Evolutionary conservation across 2,329 filamentous ascomycete species (phyloP), one percentile per base, ranked within the genome.

Genomic region (Alternaria sp.): DNA sequence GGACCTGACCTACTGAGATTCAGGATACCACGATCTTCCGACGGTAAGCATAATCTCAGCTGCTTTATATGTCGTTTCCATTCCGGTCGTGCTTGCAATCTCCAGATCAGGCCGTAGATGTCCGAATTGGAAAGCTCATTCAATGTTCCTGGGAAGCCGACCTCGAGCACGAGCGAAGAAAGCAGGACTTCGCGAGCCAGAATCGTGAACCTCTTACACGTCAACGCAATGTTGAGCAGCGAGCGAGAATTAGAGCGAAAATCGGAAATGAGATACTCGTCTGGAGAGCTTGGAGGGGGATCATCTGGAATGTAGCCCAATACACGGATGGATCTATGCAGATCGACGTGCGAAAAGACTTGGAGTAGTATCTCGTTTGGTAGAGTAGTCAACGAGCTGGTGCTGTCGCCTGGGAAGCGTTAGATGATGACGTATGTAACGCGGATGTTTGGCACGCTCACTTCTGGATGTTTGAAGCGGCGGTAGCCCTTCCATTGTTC

Each of bases 231-330:
- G 49, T 50, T 59, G n/a, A 26, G 46, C 2, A 67, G 55, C 25
- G 59, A 43, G 21, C 43, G 28, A 23, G 51, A 64, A 25, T 36
- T 21, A 15, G 30, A 10, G 9, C 58, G 47, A 32, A 63, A 67
- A 36, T 67, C 63, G 15, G 25, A 15, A 19, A 68, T 49, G 12
- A 70, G 55, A 25, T 53, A 56, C 1, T 54, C 10, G 43, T 66
- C 61, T 40, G 60, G 54, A 6, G 36, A 36, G 12, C 23, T 58
- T 15, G 61, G 59, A 15, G 54, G 57, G 11, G 66, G 63, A 6
- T 66, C 57, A 36, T 70, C 66, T 9, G 66, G 63, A 21, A 63
- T 60, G 7, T 65, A 67, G 36, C 66, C 68, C 13, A 69, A 23
- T 6, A 69, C 58, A 23, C 67, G 58, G 9, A 57, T 45, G 11